These are phyloP conservation scores for Zygnema circumcarinatum DNA, from an alignment of 139 green algal genomes.

Conservation along the genomic window DNA sequence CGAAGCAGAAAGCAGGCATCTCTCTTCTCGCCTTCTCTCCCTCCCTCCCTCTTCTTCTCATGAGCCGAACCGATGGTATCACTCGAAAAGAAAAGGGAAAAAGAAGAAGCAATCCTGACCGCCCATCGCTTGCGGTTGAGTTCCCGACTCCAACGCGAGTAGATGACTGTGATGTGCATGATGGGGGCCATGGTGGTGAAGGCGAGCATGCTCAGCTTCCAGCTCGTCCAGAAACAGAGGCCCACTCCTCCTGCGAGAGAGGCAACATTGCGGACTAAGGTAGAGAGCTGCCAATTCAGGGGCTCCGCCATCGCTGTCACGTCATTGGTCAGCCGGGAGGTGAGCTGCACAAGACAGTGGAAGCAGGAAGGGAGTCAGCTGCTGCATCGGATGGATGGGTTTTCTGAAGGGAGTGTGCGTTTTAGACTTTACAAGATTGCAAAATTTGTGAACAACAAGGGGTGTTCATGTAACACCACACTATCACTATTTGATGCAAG, in stretches of 20 bases:
- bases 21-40: too few relatives aligned
- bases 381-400: too few relatives aligned
- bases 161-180: conserved; percentile 63
- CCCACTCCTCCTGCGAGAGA: conserved; percentile 59
- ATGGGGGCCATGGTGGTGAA: conserved; percentile 69
- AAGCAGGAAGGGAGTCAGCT: too few relatives aligned
- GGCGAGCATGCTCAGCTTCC: conserved; percentile 66
- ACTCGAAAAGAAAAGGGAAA: too few relatives aligned
- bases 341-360: too few relatives aligned
- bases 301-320: conserved; percentile 59
- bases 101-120: not conserved
- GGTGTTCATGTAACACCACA: too few relatives aligned
- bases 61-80: too few relatives aligned
- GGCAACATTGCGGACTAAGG: conserved; percentile 48
- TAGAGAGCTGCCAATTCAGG: conserved; percentile 53
- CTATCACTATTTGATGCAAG: too few relatives aligned
- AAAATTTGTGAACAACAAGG: too few relatives aligned
- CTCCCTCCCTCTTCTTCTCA: too few relatives aligned
- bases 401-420: too few relatives aligned
- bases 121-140: conserved; percentile 64
- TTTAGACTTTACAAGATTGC: too few relatives aligned
- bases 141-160: conserved; percentile 60
- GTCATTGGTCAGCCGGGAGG: conserved; percentile 59
- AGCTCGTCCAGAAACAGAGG: conserved; percentile 65
- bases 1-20: conserved; percentile 1